Percentiles rank a stretch among this genome's conserved stretches.
Evolutionary conservation across 2,329 filamentous ascomycete species (phyloP).

Genomic region (Tricladium varicosporioides): DNA sequence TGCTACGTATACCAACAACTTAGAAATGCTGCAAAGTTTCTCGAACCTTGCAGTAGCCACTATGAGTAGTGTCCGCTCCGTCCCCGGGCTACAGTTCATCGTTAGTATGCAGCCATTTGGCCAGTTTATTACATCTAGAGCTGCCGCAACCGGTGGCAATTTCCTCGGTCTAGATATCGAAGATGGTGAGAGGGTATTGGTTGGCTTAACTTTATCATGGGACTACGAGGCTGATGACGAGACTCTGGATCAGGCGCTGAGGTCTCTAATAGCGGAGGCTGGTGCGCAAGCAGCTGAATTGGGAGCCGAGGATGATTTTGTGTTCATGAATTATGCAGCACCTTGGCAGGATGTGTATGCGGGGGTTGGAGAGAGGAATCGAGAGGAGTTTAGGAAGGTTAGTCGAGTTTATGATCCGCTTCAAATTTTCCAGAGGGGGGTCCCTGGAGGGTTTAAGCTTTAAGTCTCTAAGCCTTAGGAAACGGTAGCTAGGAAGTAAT

Average conservation of each 20-base stretch:
- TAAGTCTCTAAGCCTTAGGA: too few species aligned
- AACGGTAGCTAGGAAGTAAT: too few species aligned
- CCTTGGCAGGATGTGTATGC: slow-evolving; percentile 6
- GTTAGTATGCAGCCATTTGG: not conserved
- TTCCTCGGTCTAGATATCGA: not conserved
- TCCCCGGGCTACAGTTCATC: not conserved
- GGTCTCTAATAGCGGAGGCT: not conserved
- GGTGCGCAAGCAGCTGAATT: not conserved
- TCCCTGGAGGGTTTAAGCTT: slow-evolving; percentile 31
- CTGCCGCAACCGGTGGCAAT: not conserved
- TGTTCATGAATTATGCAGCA: slow-evolving; percentile 12
- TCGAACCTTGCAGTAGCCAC: too few species aligned
- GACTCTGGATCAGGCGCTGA: not conserved
- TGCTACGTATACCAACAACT: too few species aligned
- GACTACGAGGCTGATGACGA: not conserved
- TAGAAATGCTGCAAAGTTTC: too few species aligned
- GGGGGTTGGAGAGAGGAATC: slow-evolving; percentile 9
- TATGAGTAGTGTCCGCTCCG: not conserved
- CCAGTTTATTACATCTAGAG: too few species aligned
- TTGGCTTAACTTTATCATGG: not conserved
- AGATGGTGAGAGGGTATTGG: slow-evolving; percentile 1
- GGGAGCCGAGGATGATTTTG: not conserved
- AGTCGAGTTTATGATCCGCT: slow-evolving; percentile 29
- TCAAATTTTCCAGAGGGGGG: slow-evolving; percentile 27
- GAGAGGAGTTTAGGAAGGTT: slow-evolving; percentile 16